Evolutionary conservation across 208 protist genomes (phyloP), one percentile per base, ranked within the genome.

Genomic region (Leishmania braziliensis): DNA sequence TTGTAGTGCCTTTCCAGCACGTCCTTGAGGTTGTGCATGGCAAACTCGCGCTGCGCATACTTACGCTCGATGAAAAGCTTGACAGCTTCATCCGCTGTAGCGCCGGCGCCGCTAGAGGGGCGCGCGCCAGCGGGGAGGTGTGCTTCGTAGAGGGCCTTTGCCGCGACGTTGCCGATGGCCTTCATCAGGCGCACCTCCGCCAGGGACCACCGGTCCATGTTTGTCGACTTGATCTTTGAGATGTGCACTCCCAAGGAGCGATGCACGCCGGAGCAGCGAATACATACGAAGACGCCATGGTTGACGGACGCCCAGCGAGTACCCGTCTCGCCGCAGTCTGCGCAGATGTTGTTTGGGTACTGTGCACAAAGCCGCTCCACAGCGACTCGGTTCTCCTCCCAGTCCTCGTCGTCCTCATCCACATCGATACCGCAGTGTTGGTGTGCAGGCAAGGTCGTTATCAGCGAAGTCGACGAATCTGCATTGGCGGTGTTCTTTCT

Each of bases 261-360:
- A 83, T 99, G 98, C 46, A 99, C 92, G 43, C 97, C 97, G 3
- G 96, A 89, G 87, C 98, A 99, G 66, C 96, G 90, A 46, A 98
- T 96, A 83, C 97, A 99, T 14, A 98, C 70, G 83, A 99, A 98
- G 16, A 98, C 87, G 60, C 97, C 97, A 58, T 93, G 84, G 80
- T 98, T 98, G 43, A 97, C 91, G 14, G 90, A 95, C 9, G 96
- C 91, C 97, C 97, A 99, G 23, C 92, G 88, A 43, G 96, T 97
- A 14, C 93, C 91, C 62, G 54, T 85, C 77, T 90, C 89, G 18
- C 87, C 90, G 83, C 95, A 98, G 79, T 98, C 95, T n/a, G 87
- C 88, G 79, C 95, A 98, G 26, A 91, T 69, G 81, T 92, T 95
- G 81, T 98, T 98, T 10, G 90, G 90, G 68, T 75, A 81, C 70